Percentiles rank a stretch among this genome's conserved stretches.
Evolutionary conservation across 1,284 basidiomycete genomes (phyloP).

Genomic region (Boletus mariae): DNA sequence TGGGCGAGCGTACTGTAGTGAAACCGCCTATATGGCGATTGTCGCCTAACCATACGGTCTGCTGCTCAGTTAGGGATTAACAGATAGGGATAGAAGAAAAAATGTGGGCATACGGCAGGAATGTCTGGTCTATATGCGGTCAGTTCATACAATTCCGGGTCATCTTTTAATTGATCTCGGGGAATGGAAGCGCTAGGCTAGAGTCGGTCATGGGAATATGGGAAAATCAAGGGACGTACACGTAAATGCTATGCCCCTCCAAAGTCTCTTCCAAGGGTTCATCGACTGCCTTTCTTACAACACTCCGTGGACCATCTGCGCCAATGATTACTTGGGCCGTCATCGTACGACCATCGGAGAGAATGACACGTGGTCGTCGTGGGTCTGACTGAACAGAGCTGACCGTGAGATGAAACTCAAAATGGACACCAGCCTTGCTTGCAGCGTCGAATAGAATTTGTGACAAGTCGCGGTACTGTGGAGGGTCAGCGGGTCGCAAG

Average conservation of each 20-base stretch:
- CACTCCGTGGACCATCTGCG: conserved; percentile 39
- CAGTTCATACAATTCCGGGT: conserved; percentile 35
- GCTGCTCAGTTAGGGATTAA: conserved; percentile 13
- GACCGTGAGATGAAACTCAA: conserved; percentile 41
- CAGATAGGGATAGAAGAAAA: neutral
- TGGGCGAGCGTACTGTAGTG: conserved; percentile 22
- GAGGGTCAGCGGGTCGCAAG: neutral
- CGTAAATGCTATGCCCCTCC: conserved; percentile 32
- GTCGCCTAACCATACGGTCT: conserved; percentile 26
- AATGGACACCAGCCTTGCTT: conserved; percentile 37
- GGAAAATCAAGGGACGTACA: conserved; percentile 18
- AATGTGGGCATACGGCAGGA: conserved; percentile 20
- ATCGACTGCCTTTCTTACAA: conserved; percentile 25
- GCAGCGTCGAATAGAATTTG: conserved; percentile 42
- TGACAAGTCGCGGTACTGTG: conserved; percentile 46
- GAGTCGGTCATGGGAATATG: conserved; percentile 5
- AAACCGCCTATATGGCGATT: conserved; percentile 23
- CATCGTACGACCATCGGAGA: conserved; percentile 37
- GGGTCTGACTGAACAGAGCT: conserved; percentile 30
- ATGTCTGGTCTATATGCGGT: conserved; percentile 21
- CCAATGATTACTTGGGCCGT: conserved; percentile 41
- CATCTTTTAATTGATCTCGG: conserved; percentile 35
- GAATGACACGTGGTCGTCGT: conserved; percentile 23
- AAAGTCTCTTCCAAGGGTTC: conserved; percentile 18
- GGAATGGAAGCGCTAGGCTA: conserved; percentile 38